phyloP scores from a whole-genome alignment of 805 yeast species.

The Komagataella phaffii region DNA sequence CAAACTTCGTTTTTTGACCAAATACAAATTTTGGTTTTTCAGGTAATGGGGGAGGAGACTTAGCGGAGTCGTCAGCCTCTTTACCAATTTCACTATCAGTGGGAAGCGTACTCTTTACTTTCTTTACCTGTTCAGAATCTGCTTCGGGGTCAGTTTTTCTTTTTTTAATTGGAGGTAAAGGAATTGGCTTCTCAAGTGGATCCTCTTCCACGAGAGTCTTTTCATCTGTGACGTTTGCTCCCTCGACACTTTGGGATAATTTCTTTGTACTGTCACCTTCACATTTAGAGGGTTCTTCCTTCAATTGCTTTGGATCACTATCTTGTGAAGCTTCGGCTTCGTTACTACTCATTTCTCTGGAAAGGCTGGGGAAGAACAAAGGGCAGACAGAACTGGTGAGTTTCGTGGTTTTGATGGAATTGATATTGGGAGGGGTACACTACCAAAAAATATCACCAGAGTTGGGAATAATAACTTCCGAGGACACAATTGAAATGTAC shows the following conservation, averaged over 20 bases:
- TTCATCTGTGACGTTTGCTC: slow-evolving; percentile 2
- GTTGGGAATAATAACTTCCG: background rate
- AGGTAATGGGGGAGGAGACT: background rate
- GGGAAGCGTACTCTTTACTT: background rate
- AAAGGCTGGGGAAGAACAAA: slow-evolving; percentile 5
- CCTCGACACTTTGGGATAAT: slow-evolving; percentile 6
- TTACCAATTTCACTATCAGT: background rate
- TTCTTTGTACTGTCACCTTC: slow-evolving; percentile 4
- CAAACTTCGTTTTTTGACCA: slow-evolving; percentile 40
- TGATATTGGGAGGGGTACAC: background rate
- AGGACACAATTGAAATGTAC: background rate
- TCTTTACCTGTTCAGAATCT: background rate
- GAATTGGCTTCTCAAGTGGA: slow-evolving; percentile 1
- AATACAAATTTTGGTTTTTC: slow-evolving; percentile 35
- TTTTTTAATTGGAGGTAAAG: background rate
- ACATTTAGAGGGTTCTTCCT: slow-evolving; percentile 1
- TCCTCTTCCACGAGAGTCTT: slow-evolving; percentile 2
- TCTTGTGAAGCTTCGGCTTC: slow-evolving; percentile 8
- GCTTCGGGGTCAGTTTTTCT: background rate
- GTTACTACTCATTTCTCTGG: slow-evolving; percentile 12
- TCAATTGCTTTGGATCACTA: background rate
- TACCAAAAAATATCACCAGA: background rate
- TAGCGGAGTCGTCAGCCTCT: background rate
- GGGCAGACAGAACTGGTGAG: background rate
- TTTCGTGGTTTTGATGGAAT: background rate